Conservation (phyloP, 768 basidiomycete genomes). For the Psilocybe cyanescens region DNA sequence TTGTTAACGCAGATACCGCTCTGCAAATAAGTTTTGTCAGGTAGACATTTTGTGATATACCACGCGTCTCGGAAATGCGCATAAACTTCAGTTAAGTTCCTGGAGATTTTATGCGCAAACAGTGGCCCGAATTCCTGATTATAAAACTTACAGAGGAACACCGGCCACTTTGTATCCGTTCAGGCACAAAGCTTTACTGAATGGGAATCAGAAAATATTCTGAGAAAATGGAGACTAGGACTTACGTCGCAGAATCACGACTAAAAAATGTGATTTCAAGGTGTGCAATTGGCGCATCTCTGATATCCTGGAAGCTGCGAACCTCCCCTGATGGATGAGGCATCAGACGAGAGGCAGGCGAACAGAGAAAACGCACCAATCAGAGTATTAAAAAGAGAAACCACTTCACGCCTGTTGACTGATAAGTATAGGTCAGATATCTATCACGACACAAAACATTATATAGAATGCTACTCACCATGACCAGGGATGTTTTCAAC, state of each 20-base stretch:
- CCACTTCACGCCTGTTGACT: slow-evolving; percentile 46
- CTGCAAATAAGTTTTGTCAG: slow-evolving; percentile 28
- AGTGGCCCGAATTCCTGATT: neutral
- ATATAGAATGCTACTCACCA: slow-evolving; percentile 28
- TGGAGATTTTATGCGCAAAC: neutral
- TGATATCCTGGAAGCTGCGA: slow-evolving; percentile 44
- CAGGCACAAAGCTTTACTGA: slow-evolving; percentile 71
- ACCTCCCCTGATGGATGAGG: slow-evolving; percentile 48
- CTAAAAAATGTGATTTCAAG: slow-evolving; percentile 59
- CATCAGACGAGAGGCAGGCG: neutral
- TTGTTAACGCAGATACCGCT: slow-evolving; percentile 37
- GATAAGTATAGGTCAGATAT: neutral
- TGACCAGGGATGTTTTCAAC: slow-evolving; percentile 51
- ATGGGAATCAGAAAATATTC: neutral
- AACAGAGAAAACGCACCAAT: slow-evolving; percentile 44
- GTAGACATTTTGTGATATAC: neutral
- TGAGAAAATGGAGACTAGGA: slow-evolving; percentile 5
- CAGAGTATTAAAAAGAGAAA: slow-evolving; percentile 58
- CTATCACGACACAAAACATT: neutral
- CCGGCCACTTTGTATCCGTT: slow-evolving; percentile 62
- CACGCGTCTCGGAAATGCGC: neutral
- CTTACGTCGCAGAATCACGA: slow-evolving; percentile 58
- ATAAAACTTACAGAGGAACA: slow-evolving; percentile 51
- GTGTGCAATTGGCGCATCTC: slow-evolving; percentile 39
- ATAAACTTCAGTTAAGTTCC: slow-evolving; percentile 21